These are phyloP conservation scores for Neurospora sp. DNA, from an alignment of 495 filamentous ascomycete genomes.

Conservation along the genomic window DNA sequence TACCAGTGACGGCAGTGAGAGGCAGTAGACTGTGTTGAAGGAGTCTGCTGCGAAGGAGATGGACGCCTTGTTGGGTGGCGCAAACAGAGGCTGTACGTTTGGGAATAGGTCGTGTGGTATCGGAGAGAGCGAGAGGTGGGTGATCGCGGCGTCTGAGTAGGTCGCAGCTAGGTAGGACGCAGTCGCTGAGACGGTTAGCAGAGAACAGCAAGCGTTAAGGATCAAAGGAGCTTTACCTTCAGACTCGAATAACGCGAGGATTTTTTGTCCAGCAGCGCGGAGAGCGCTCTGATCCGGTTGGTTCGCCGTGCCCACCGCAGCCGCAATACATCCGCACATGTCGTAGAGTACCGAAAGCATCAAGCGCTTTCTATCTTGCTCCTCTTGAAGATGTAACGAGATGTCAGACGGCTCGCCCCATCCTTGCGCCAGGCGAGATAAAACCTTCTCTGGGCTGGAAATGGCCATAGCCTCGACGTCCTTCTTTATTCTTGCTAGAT, in stretches of 20 bases:
- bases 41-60: slow-evolving; percentile 23
- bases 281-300: background rate
- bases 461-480: slow-evolving; percentile 34
- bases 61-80: slow-evolving; percentile 21
- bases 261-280: slow-evolving; percentile 6
- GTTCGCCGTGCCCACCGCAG: background rate
- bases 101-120: slow-evolving; percentile 25
- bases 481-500: slow-evolving; percentile 23
- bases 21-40: slow-evolving; percentile 24
- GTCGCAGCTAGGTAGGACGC: slow-evolving; percentile 32
- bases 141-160: slow-evolving; percentile 17
- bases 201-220: background rate
- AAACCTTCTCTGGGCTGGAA: slow-evolving; percentile 30
- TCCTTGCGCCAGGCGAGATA: slow-evolving; percentile 34
- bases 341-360: slow-evolving; percentile 29
- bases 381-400: slow-evolving; percentile 21
- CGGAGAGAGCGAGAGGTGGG: slow-evolving; percentile 26
- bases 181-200: slow-evolving; percentile 24
- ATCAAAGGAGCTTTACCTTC: slow-evolving; percentile 18
- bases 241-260: slow-evolving; percentile 34
- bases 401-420: slow-evolving; percentile 30
- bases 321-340: background rate
- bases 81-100: slow-evolving; percentile 25
- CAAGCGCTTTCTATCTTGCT: slow-evolving; percentile 33
- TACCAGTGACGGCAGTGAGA: slow-evolving; percentile 27